phyloP scores from a whole-genome alignment of 169 alveolate species.

The Cystoisospora suis region DNA sequence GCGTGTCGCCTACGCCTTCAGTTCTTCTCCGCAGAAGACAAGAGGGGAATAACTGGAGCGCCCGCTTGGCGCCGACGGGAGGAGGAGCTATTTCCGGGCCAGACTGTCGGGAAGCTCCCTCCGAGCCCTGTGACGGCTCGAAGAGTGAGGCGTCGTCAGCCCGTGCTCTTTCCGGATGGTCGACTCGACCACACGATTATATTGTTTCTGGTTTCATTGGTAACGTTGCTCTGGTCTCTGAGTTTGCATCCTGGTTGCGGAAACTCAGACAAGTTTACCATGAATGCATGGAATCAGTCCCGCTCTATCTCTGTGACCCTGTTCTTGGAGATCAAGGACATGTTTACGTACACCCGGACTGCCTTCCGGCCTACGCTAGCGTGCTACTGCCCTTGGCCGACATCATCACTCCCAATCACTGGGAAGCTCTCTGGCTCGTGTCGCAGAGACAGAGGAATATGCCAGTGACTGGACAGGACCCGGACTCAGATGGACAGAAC shows the following conservation, averaged over 20 bases:
- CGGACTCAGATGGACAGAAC: not conserved
- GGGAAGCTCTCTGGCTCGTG: constrained; percentile 69
- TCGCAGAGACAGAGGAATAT: not conserved
- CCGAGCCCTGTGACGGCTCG: not conserved
- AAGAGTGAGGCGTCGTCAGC: too few species aligned
- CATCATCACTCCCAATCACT: constrained; percentile 75
- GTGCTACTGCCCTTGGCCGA: constrained; percentile 68
- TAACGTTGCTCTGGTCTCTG: not conserved
- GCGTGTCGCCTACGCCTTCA: not conserved
- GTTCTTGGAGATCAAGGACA: constrained; percentile 74
- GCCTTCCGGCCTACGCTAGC: constrained; percentile 61
- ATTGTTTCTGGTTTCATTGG: constrained; percentile 59
- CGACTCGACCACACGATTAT: constrained; percentile 17
- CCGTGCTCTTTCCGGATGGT: not conserved
- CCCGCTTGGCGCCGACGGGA: not conserved
- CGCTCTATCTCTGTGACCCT: constrained; percentile 69
- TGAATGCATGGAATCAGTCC: not conserved
- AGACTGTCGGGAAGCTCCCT: too few species aligned
- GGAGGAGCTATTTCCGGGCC: too few species aligned
- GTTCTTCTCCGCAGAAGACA: not conserved
- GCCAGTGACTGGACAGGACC: not conserved
- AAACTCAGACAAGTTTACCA: not conserved
- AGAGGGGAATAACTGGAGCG: not conserved
- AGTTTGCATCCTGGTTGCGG: constrained; percentile 8
- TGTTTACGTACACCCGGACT: constrained; percentile 67